These are phyloP conservation scores for Calonectria pseudoreteaudii DNA, from an alignment of 2,329 filamentous ascomycete genomes.

Conservation along the genomic window DNA sequence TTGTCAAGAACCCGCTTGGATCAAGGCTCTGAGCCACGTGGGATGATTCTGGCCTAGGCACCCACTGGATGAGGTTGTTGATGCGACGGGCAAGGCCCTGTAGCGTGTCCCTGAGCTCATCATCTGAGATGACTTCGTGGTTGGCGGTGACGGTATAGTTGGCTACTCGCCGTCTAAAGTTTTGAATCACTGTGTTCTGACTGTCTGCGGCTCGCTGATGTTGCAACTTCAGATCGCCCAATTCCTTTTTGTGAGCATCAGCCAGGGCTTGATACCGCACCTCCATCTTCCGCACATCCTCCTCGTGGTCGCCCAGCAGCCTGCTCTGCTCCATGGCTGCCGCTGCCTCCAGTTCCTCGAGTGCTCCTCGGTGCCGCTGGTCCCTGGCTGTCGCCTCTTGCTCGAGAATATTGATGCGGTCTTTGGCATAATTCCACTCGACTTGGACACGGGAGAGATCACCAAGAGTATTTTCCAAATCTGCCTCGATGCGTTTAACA, in stretches of 20 bases:
- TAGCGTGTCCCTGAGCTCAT: slow-evolving; percentile 16
- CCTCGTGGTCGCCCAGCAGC: neutral
- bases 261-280: neutral
- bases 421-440: neutral
- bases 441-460: neutral
- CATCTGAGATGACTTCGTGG: slow-evolving; percentile 18
- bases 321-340: neutral
- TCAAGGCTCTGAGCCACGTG: slow-evolving; percentile 7
- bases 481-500: neutral
- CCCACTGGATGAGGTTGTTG: slow-evolving; percentile 23
- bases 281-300: neutral
- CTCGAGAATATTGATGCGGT: neutral
- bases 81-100: slow-evolving; percentile 7
- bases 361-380: neutral
- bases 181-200: neutral
- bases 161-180: slow-evolving; percentile 16
- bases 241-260: neutral
- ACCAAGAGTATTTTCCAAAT: neutral
- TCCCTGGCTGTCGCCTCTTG: neutral
- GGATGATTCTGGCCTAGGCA: neutral
- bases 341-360: neutral
- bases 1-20: slow-evolving; percentile 12
- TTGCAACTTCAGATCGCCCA: neutral
- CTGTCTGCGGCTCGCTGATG: neutral
- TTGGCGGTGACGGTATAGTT: slow-evolving; percentile 19